phyloP scores from a whole-genome alignment of 225 moss, liverwort and hornwort genomes.

The Asterella californica region DNA sequence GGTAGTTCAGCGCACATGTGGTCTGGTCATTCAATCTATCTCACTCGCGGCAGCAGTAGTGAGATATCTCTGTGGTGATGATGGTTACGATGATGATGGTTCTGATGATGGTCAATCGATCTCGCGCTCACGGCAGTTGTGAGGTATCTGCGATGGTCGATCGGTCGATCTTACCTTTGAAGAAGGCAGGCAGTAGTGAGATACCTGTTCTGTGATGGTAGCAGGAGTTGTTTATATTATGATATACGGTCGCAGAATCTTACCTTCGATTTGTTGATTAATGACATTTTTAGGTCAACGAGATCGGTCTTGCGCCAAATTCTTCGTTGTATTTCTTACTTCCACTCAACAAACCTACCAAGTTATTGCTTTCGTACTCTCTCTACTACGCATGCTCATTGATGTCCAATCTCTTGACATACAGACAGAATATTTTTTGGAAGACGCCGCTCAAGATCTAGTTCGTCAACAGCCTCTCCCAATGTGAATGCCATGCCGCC shows the following conservation, averaged over 20 bases:
- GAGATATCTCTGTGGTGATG: slow-evolving; percentile 7
- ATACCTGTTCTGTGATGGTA: slow-evolving; percentile 17
- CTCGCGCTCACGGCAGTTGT: slow-evolving; percentile 13
- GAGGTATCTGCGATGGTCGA: slow-evolving; percentile 15
- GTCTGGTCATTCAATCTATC: slow-evolving; percentile 13
- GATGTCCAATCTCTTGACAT: not conserved
- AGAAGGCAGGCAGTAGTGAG: slow-evolving; percentile 10
- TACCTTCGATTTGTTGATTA: slow-evolving; percentile 17
- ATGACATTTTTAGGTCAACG: slow-evolving; percentile 19
- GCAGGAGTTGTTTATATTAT: slow-evolving; percentile 21
- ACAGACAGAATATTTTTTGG: not conserved
- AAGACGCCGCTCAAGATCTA: slow-evolving; percentile 5
- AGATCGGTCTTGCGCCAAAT: slow-evolving; percentile 18
- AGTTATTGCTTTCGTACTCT: not conserved
- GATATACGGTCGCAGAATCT: slow-evolving; percentile 20
- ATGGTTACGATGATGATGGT: slow-evolving; percentile 5
- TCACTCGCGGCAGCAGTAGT: slow-evolving; percentile 16
- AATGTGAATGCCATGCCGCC: not conserved
- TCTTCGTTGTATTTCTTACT: slow-evolving; percentile 24
- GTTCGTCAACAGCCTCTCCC: not conserved
- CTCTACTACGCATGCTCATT: not conserved
- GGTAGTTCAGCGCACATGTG: slow-evolving; percentile 19
- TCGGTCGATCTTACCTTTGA: slow-evolving; percentile 13
- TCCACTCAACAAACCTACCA: slow-evolving; percentile 11
- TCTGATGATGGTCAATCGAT: slow-evolving; percentile 3